Evolutionary conservation across 352 stramenopile species (phyloP).

Genomic region (Phytophthora pini): DNA sequence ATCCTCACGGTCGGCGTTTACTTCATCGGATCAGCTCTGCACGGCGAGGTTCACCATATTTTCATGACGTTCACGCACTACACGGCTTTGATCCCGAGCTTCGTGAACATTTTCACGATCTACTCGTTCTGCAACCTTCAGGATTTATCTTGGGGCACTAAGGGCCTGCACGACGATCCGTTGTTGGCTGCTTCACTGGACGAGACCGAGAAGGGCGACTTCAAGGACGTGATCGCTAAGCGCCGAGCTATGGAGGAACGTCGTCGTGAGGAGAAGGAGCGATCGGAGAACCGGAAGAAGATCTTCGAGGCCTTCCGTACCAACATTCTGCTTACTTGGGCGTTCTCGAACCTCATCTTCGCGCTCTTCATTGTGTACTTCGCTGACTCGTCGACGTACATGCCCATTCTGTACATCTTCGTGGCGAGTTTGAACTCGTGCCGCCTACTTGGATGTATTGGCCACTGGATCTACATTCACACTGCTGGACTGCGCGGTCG

Average conservation of each 20-base stretch:
- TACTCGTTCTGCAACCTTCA: slow-evolving; percentile 93
- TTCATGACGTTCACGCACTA: slow-evolving; percentile 90
- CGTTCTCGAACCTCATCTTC: slow-evolving; percentile 85
- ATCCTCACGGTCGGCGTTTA: slow-evolving; percentile 81
- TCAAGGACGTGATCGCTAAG: slow-evolving; percentile 86
- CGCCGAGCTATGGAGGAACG: slow-evolving; percentile 76
- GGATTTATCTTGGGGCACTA: slow-evolving; percentile 89
- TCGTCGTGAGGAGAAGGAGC: slow-evolving; percentile 59
- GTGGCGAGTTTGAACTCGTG: slow-evolving; percentile 75
- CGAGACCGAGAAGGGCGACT: slow-evolving; percentile 80
- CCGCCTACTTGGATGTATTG: slow-evolving; percentile 69
- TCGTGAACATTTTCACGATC: slow-evolving; percentile 91
- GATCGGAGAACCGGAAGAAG: slow-evolving; percentile 73
- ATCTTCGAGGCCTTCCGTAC: slow-evolving; percentile 87
- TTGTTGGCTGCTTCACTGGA: slow-evolving; percentile 45
- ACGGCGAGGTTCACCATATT: slow-evolving; percentile 86
- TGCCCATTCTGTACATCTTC: slow-evolving; percentile 76
- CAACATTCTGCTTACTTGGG: slow-evolving; percentile 82
- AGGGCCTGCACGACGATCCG: slow-evolving; percentile 70
- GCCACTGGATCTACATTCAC: slow-evolving; percentile 79
- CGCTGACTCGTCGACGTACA: slow-evolving; percentile 55
- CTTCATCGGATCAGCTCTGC: slow-evolving; percentile 82
- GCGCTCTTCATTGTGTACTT: slow-evolving; percentile 80
- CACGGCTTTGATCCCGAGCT: slow-evolving; percentile 85
- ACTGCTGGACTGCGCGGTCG: slow-evolving; percentile 45